Base-by-base conservation (phyloP, 805 yeast species). In the Saturnispora gosingensis region DNA sequence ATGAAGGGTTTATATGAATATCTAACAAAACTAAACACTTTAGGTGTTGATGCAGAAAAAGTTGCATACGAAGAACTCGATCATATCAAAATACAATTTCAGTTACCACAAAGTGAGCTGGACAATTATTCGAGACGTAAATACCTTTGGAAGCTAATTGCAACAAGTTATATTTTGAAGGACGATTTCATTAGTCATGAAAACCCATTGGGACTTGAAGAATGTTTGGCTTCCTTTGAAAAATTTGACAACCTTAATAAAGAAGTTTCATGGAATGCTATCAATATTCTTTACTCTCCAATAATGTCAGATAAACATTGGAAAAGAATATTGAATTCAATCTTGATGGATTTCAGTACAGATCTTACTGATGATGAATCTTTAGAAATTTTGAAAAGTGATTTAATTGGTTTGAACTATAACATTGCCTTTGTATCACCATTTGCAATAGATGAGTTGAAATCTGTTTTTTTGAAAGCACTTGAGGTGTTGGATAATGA, bases 61-160 rank as follows among this genome's bases (percentile, higher is more conserved):
- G 18, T 48, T 16, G 32, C 47, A 16, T 11, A 10, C 10, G 46
- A 48, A 16, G 51, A 49, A 30, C 15, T 49, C 30, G 11, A 35
- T 34, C 39, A 49, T 28, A 49, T 49, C 2, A 32, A 18, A 18
- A 22, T 24, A 10, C 28, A 43, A 28, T 49, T 44, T 24, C 20
- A 30, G 9, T 22, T 27, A 38, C 42, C 43, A 4, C 46, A 11
- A 3, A 24, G 30, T 4, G 15, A 35, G 5, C 30, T 49, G n/a
- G 52, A 49, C 27, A 36, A 35, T 22, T 49, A 49, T 30, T 36
- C 52, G 11, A 43, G 20, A 20, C 42, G 52, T 20, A 49, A 49
- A 38, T 49, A 49, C 24, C 24, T 49, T 39, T 49, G 52, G 52
- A 49, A 49, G 28, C 16, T 49, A 20, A 38, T 49, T 16, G 52